These are phyloP conservation scores for Vaucheria bursata DNA, from an alignment of 352 stramenopile genomes.

Conservation along the genomic window DNA sequence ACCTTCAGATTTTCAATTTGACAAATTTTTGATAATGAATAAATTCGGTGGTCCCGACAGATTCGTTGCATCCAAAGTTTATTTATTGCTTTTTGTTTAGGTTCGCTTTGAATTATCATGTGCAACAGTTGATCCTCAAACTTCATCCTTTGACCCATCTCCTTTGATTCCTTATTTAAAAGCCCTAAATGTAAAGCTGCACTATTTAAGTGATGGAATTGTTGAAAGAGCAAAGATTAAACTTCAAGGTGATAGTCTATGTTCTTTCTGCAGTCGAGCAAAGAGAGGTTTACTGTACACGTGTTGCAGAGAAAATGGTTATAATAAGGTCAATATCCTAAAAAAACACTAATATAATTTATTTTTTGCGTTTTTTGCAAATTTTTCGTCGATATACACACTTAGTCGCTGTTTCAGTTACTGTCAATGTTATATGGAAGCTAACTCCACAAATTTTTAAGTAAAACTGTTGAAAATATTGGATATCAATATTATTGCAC, in stretches of 20 bases:
- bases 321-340: conserved; percentile 60
- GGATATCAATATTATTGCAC: too few species aligned
- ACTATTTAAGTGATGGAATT: conserved; percentile 54
- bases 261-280: conserved; percentile 86
- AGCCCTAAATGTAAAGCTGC: conserved; percentile 69
- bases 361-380: too few species aligned
- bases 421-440: too few species aligned
- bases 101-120: conserved; percentile 81
- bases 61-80: too few species aligned
- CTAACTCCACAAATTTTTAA: too few species aligned
- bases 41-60: too few species aligned
- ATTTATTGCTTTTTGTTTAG: too few species aligned
- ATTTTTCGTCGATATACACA: too few species aligned
- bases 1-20: too few species aligned
- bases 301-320: conserved; percentile 80
- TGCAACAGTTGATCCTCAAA: conserved; percentile 92
- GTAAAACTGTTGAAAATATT: too few species aligned
- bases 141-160: conserved; percentile 88
- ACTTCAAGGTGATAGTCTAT: conserved; percentile 76
- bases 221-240: conserved; percentile 59
- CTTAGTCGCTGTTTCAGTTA: too few species aligned
- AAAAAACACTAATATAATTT: not conserved
- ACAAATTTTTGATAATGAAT: too few species aligned
- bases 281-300: conserved; percentile 93
- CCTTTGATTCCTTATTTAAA: conserved; percentile 91